Percentiles rank a stretch among this genome's conserved stretches.
These are phyloP conservation scores for Cystobasidiaceae sp. DNA, from an alignment of 1,284 basidiomycete genomes.

Conservation along the genomic window DNA sequence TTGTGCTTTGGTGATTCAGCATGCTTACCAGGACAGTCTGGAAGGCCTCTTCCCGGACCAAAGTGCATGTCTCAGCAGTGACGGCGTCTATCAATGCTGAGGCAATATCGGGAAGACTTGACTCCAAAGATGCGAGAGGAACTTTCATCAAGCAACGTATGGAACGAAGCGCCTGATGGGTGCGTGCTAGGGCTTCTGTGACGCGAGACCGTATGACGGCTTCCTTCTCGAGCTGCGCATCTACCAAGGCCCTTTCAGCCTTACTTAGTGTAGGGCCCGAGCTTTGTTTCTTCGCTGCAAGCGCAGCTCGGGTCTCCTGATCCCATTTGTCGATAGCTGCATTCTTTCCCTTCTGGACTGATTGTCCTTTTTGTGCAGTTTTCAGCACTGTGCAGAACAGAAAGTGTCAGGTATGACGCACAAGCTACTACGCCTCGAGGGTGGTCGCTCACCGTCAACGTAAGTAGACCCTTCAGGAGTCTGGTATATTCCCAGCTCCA, in stretches of 20 bases:
- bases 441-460: slow-evolving; percentile 50
- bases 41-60: slow-evolving; percentile 62
- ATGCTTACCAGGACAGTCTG: slow-evolving; percentile 71
- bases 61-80: slow-evolving; percentile 40
- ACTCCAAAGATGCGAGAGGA: slow-evolving; percentile 45
- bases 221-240: slow-evolving; percentile 75
- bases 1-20: too few relatives aligned
- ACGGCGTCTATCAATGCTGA: slow-evolving; percentile 43
- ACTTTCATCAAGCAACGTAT: slow-evolving; percentile 59
- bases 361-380: slow-evolving; percentile 26
- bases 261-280: slow-evolving; percentile 61
- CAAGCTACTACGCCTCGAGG: too few relatives aligned
- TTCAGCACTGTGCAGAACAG: slow-evolving; percentile 25
- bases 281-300: slow-evolving; percentile 64
- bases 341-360: slow-evolving; percentile 64
- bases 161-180: slow-evolving; percentile 64
- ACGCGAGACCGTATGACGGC: slow-evolving; percentile 61
- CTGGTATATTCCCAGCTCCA: slow-evolving; percentile 74
- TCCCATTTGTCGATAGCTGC: slow-evolving; percentile 89
- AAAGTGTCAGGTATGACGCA: background rate
- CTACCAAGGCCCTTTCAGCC: slow-evolving; percentile 70
- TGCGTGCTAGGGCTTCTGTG: slow-evolving; percentile 52
- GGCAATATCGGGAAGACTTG: slow-evolving; percentile 1
- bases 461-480: slow-evolving; percentile 61
- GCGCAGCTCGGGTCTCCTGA: slow-evolving; percentile 74